phyloP scores from a whole-genome alignment of 768 basidiomycete species.

The Gautieria morchelliformis region DNA sequence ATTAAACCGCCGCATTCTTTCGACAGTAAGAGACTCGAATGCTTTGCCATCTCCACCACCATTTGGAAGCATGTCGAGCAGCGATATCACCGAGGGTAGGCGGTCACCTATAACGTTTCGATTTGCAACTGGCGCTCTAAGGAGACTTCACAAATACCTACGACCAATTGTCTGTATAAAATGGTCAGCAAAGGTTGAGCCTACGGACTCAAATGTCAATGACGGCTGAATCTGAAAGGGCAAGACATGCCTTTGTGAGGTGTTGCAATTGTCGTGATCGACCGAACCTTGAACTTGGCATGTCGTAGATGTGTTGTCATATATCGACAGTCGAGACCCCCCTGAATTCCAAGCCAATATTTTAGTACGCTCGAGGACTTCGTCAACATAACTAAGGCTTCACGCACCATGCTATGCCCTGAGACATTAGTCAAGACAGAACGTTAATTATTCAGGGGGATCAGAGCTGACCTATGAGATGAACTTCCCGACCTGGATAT shows the following conservation, averaged over 20 bases:
- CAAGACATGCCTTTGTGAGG: conserved; percentile 52
- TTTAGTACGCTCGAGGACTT: background rate
- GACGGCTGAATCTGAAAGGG: background rate
- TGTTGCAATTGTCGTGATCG: conserved; percentile 88
- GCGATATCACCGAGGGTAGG: conserved; percentile 27
- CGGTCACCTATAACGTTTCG: conserved; percentile 26
- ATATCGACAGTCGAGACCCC: conserved; percentile 87
- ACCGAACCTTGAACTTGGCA: conserved; percentile 71
- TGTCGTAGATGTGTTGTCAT: conserved; percentile 76
- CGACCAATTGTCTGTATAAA: conserved; percentile 66
- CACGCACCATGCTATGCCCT: conserved; percentile 7
- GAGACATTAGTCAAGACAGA: conserved; percentile 10
- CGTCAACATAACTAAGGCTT: background rate
- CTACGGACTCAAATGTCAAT: conserved; percentile 20
- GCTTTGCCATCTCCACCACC: conserved; percentile 94
- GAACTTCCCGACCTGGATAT: conserved; percentile 77
- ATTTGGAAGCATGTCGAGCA: conserved; percentile 76
- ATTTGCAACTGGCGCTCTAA: conserved; percentile 10
- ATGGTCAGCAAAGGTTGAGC: conserved; percentile 89
- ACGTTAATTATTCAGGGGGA: conserved; percentile 9
- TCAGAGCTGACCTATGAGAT: conserved; percentile 56
- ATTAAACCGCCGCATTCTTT: conserved; percentile 86
- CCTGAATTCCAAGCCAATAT: conserved; percentile 38
- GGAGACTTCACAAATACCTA: background rate
- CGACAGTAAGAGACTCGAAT: conserved; percentile 77